Conservation (phyloP, 2,329 filamentous ascomycete genomes). For the Penicillium sumatraense region DNA sequence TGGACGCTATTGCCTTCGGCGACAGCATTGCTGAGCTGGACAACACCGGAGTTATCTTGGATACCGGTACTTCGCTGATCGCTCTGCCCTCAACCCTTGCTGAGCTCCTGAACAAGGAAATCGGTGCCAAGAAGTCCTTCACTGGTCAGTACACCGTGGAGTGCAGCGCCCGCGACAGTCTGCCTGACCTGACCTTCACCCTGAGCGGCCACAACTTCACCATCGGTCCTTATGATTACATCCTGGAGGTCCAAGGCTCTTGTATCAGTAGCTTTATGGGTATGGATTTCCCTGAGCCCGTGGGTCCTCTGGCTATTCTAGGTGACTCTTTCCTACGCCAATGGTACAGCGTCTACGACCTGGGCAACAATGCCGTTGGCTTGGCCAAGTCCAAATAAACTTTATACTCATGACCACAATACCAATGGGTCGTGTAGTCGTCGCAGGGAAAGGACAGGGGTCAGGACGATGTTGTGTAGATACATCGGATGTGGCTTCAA, state of each 20-base stretch:
- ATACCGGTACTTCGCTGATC: constrained; percentile 97
- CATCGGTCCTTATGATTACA: constrained; percentile 88
- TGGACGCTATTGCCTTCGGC: constrained; percentile 89
- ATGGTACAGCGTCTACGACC: constrained; percentile 91
- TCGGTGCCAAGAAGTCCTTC: constrained; percentile 96
- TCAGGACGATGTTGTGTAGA: constrained; percentile 21
- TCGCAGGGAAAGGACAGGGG: constrained; percentile 10
- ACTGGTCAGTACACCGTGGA: constrained; percentile 97
- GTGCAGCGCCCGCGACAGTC: constrained; percentile 77
- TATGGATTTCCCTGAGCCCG: constrained; percentile 86
- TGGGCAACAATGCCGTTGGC: constrained; percentile 85
- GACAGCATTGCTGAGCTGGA: constrained; percentile 86
- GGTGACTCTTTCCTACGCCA: constrained; percentile 66
- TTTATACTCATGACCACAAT: background rate
- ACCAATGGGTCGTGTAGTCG: constrained; percentile 17
- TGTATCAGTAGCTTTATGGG: constrained; percentile 98
- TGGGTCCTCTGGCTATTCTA: constrained; percentile 90
- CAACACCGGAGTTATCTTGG: constrained; percentile 92
- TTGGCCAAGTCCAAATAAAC: constrained; percentile 80
- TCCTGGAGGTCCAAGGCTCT: constrained; percentile 90
- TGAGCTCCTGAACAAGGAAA: constrained; percentile 95
- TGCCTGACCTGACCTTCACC: constrained; percentile 91
- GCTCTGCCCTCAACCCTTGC: constrained; percentile 88
- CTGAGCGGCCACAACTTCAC: constrained; percentile 91
- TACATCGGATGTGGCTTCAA: constrained; percentile 17